phyloP scores from a whole-genome alignment of 805 yeast species.

The Wickerhamiella brachini region DNA sequence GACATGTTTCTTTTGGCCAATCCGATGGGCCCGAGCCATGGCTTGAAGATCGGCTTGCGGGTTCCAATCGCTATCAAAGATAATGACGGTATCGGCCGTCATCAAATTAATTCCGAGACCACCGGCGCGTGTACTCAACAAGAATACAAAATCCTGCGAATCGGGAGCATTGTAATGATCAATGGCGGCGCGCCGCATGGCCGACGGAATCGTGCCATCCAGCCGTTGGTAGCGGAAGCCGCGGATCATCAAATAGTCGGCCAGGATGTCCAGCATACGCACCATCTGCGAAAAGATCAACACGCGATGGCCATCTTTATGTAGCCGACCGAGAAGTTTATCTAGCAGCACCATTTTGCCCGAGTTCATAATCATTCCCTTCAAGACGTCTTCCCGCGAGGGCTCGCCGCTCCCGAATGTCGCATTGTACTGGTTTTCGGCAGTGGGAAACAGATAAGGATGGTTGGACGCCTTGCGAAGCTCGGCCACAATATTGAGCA shows the following conservation, averaged over 20 bases:
- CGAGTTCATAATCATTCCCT: constrained; percentile 92
- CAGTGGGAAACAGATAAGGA: constrained; percentile 88
- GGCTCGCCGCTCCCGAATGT: constrained; percentile 36
- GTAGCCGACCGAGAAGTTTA: constrained; percentile 67
- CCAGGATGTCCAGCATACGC: constrained; percentile 83
- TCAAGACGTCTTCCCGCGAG: constrained; percentile 64
- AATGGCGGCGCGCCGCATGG: constrained; percentile 84
- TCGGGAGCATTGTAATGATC: constrained; percentile 94
- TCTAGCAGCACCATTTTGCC: constrained; percentile 97
- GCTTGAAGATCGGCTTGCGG: constrained; percentile 99
- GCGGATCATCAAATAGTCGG: constrained; percentile 79
- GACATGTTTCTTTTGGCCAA: constrained; percentile 98
- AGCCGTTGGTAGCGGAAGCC: constrained; percentile 82
- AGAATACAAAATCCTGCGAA: constrained; percentile 79
- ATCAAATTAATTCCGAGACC: constrained; percentile 95
- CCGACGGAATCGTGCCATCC: constrained; percentile 93
- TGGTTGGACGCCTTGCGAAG: constrained; percentile 94
- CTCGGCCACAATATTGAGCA: constrained; percentile 87
- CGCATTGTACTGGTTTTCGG: constrained; percentile 58
- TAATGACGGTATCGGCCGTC: constrained; percentile 98
- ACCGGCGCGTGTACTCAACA: constrained; percentile 94
- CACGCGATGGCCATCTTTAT: constrained; percentile 92
- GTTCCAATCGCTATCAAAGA: constrained; percentile 97
- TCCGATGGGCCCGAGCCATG: constrained; percentile 98
- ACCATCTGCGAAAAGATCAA: constrained; percentile 96